A percentile compares a stretch with the other conserved stretches of the same genome.
These are phyloP conservation scores for Mortierella sp. DNA, from an alignment of 371 early-diverging fungal genomes.

Conservation along the genomic window DNA sequence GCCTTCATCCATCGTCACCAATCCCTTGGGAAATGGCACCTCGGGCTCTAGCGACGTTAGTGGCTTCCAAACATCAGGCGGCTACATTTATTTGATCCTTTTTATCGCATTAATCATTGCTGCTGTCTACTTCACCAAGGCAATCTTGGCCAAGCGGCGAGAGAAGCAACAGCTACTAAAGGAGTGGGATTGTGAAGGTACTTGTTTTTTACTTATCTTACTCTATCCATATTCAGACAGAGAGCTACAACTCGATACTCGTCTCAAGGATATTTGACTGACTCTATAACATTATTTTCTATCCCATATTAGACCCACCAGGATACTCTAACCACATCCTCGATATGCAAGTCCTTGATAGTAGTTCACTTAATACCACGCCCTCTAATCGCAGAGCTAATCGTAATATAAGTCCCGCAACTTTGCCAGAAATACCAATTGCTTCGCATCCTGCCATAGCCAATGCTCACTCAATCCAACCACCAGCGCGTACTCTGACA, in stretches of 20 bases:
- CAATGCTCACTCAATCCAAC: not conserved
- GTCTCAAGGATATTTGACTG: not conserved
- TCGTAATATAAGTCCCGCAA: not conserved
- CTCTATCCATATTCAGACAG: not conserved
- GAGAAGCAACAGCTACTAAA: conserved; percentile 4
- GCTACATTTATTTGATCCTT: conserved; percentile 27
- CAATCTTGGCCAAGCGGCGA: conserved; percentile 7
- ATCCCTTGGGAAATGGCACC: not conserved
- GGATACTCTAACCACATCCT: conserved; percentile 3
- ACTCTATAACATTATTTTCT: not conserved
- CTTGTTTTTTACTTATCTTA: not conserved
- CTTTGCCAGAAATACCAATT: not conserved
- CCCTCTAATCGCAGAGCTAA: not conserved
- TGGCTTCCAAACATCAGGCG: conserved; percentile 14
- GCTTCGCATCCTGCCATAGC: not conserved
- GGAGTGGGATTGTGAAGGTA: conserved; percentile 25
- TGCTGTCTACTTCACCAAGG: conserved; percentile 16
- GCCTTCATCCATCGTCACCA: not conserved
- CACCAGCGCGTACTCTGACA: conserved; percentile 7
- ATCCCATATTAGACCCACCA: conserved; percentile 4
- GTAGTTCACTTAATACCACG: not conserved
- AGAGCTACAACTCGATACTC: not conserved
- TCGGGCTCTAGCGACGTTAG: not conserved
- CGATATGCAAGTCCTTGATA: conserved; percentile 12
- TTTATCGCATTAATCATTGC: conserved; percentile 7